phyloP scores from a whole-genome alignment of 2,329 filamentous ascomycete genomes.

The Fusarium coicis region DNA sequence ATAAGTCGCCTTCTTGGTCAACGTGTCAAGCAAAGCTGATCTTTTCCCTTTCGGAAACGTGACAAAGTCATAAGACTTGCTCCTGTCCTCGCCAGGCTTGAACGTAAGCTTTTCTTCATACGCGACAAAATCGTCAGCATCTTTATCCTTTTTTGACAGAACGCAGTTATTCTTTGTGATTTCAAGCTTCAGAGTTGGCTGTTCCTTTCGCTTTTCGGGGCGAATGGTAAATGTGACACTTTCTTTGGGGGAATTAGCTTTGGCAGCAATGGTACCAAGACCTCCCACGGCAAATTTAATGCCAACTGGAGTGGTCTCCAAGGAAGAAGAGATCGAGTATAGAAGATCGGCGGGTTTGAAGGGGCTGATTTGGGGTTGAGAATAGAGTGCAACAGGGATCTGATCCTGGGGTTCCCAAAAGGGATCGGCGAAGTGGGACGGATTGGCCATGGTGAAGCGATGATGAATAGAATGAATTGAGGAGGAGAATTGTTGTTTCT shows the following conservation, averaged over 20 bases:
- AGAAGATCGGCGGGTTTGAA: neutral
- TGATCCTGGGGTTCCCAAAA: neutral
- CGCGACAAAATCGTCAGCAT: neutral
- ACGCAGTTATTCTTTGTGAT: neutral
- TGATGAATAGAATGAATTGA: neutral
- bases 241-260: neutral
- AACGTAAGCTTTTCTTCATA: neutral
- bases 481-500: rapidly evolving
- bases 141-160: neutral
- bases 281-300: neutral
- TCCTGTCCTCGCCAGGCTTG: neutral
- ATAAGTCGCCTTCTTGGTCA: neutral
- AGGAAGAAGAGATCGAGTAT: neutral
- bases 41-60: neutral
- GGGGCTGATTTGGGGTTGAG: neutral
- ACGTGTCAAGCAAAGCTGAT: neutral
- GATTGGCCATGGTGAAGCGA: neutral
- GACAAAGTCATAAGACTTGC: neutral
- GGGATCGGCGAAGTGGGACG: neutral
- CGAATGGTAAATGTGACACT: neutral
- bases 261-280: neutral
- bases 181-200: neutral
- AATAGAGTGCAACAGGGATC: neutral
- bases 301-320: rapidly evolving
- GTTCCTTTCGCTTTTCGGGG: neutral